Evolutionary conservation across 1,284 basidiomycete species (phyloP).

Genomic region (Grifola frondosa): DNA sequence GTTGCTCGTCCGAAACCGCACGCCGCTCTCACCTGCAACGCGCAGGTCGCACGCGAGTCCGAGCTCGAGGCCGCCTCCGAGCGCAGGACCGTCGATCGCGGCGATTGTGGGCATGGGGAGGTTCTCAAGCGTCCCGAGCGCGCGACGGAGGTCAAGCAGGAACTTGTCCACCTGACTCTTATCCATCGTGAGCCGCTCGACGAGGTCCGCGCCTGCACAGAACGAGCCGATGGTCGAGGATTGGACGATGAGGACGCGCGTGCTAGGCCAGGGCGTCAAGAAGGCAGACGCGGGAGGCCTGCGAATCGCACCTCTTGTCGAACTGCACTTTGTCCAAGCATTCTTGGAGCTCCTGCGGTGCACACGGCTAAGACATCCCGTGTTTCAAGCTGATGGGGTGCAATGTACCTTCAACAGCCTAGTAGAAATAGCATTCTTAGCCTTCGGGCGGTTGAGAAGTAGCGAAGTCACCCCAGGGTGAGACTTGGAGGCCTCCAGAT

Average conservation of each 20-base stretch:
- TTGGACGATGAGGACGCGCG: conserved; percentile 77
- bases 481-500: conserved; percentile 48
- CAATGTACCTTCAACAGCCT: conserved; percentile 62
- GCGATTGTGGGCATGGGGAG: conserved; percentile 89
- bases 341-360: conserved; percentile 65
- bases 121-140: conserved; percentile 74
- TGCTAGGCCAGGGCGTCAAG: conserved; percentile 36
- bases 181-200: conserved; percentile 82
- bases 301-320: conserved; percentile 58
- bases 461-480: conserved; percentile 62
- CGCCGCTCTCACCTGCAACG: conserved; percentile 64
- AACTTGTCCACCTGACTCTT: conserved; percentile 75
- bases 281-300: not conserved
- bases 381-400: not conserved
- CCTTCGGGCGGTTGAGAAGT: conserved; percentile 77
- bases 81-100: conserved; percentile 89
- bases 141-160: conserved; percentile 72
- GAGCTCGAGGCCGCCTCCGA: conserved; percentile 90
- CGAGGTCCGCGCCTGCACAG: conserved; percentile 91
- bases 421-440: conserved; percentile 88
- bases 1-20: not conserved
- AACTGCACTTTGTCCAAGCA: conserved; percentile 68
- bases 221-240: conserved; percentile 78
- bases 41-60: conserved; percentile 87
- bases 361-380: not conserved